Evolutionary conservation across 495 filamentous ascomycete species (phyloP).

Genomic region (Apiosordaria backusii): DNA sequence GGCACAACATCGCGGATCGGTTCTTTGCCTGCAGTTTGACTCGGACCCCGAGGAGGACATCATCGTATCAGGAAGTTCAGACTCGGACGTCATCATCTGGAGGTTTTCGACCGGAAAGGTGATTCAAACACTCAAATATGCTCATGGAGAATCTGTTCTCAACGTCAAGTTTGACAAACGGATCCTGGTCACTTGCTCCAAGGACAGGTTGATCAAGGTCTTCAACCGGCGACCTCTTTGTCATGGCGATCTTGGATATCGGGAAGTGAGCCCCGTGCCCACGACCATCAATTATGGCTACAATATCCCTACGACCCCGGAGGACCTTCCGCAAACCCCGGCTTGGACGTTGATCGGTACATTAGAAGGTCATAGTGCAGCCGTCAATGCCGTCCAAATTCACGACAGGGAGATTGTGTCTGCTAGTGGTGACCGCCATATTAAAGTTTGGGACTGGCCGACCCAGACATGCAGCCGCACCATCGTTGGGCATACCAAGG

Average conservation of each 20-base stretch:
- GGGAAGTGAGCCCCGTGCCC: slow-evolving; percentile 52
- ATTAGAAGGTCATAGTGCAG: slow-evolving; percentile 78
- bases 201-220: slow-evolving; percentile 92
- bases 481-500: slow-evolving; percentile 83
- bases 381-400: slow-evolving; percentile 95
- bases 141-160: slow-evolving; percentile 88
- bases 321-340: slow-evolving; percentile 46
- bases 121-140: slow-evolving; percentile 65
- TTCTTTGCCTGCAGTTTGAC: slow-evolving; percentile 95
- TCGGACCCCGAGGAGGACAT: slow-evolving; percentile 85
- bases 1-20: slow-evolving; percentile 74
- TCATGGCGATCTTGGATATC: slow-evolving; percentile 65
- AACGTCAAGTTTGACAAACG: slow-evolving; percentile 90
- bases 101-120: slow-evolving; percentile 83
- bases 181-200: slow-evolving; percentile 92
- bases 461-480: slow-evolving; percentile 71
- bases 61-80: slow-evolving; percentile 89
- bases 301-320: slow-evolving; percentile 35
- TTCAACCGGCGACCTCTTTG: slow-evolving; percentile 77
- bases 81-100: slow-evolving; percentile 87
- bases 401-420: slow-evolving; percentile 84
- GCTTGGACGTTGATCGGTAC: slow-evolving; percentile 75
- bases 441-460: slow-evolving; percentile 91
- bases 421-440: slow-evolving; percentile 84
- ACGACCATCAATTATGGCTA: slow-evolving; percentile 48